Percentiles rank a stretch among this genome's conserved stretches.
Evolutionary conservation across 1,139 yeast genomes (phyloP).

Genomic region (Diutina mesorugosa): DNA sequence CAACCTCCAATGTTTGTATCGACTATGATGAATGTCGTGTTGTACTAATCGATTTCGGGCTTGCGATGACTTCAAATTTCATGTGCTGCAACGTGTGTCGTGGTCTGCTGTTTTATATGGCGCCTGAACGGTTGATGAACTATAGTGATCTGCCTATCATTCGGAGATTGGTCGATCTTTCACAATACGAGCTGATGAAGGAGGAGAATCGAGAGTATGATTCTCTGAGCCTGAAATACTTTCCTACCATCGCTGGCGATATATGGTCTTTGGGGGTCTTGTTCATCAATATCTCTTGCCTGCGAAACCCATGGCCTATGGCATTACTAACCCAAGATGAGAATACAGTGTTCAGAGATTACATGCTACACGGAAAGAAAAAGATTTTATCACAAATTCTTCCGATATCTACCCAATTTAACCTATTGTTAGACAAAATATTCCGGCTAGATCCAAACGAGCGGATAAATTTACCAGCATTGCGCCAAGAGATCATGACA

Average conservation of each 20-base stretch:
- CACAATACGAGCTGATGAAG: constrained; percentile 13
- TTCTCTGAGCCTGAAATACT: constrained; percentile 16
- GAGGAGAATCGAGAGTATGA: constrained; percentile 2
- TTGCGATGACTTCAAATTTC: constrained; percentile 49
- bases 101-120: constrained; percentile 86
- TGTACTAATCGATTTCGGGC: constrained; percentile 74
- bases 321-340: constrained; percentile 49
- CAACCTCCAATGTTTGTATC: constrained; percentile 10
- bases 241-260: constrained; percentile 72
- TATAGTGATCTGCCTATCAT: constrained; percentile 21
- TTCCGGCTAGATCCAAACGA: constrained; percentile 52
- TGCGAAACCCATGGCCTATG: constrained; percentile 85
- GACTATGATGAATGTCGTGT: constrained; percentile 47
- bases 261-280: constrained; percentile 84
- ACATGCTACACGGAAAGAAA: constrained; percentile 16
- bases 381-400: constrained; percentile 31
- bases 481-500: constrained; percentile 26
- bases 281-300: constrained; percentile 65
- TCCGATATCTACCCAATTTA: constrained; percentile 55
- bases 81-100: constrained; percentile 68
- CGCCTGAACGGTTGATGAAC: constrained; percentile 69
- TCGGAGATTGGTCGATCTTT: constrained; percentile 17
- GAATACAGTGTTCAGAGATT: constrained; percentile 32
- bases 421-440: constrained; percentile 37
- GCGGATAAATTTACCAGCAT: constrained; percentile 39